Evolutionary conservation across 2,329 filamentous ascomycete species (phyloP), one percentile per base, ranked within the genome.

Genomic region (Blumeria graminis): DNA sequence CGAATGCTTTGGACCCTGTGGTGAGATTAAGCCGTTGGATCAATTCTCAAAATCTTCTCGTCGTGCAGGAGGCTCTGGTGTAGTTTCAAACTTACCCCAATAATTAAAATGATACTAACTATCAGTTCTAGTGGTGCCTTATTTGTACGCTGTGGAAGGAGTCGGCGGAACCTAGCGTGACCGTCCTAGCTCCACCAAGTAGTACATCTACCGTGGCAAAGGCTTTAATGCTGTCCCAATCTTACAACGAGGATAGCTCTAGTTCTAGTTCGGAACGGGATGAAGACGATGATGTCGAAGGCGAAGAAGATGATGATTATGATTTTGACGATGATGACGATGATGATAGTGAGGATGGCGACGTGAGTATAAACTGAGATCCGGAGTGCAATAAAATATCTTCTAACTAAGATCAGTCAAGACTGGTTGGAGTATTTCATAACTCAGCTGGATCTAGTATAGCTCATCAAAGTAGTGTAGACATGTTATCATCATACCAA

Each of bases 21-120:
- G 68, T 16, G 62, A 69, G 57, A 69, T 65, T 1, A 76, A 76
- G 60, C 65, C 56, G 1, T 57, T 76, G 1, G 70, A 73, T 6
- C 66, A 67, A 0, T 80, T 77, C 60, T 70, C 71, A n/a, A 77
- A 74, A 60, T 60, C 61, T 6, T 38, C 56, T 50, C 56, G 62
- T 72, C 76, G 65, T 68, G 66, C 62, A 28, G 43, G 68, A 73
- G 57, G 62, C 61, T 43, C 71, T 70, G 28, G 69, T 58, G 72
- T 66, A 58, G 55, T 57, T 57, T 50, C 22, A 14, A 14, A 6
- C 13, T 55, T 16, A 52, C 39, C 1, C 6, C 9, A 7, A 1
- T 34, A 16, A 35, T 22, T 52, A 41, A 11, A 34, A 4, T 28
- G 41, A 22, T 57, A 35, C 55, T 56, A 46, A 60, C 22, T 28